A percentile compares a stretch with the other conserved stretches of the same genome.
Conservation (phyloP, 164 flowering plant species). For the Sextonia rubra region DNA sequence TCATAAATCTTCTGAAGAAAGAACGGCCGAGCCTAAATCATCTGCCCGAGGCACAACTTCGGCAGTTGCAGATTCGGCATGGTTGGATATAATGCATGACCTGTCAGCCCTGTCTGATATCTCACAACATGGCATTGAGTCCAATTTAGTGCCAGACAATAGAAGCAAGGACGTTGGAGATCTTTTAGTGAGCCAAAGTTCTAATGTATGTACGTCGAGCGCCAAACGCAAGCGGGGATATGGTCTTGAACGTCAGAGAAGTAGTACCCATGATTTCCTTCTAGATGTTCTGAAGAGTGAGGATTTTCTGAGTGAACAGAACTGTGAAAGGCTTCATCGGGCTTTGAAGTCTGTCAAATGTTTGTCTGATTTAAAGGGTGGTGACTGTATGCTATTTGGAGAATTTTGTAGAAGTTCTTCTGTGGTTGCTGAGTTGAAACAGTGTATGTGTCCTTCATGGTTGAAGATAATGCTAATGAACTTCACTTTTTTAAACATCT, state of each 20-base stretch:
- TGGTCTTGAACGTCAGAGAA: conserved; percentile 7
- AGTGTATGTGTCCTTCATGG: conserved; percentile 76
- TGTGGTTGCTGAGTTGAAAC: conserved; percentile 14
- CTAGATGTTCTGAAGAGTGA: conserved; percentile 22
- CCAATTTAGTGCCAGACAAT: not conserved
- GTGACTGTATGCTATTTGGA: conserved; percentile 11
- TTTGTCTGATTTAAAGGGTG: conserved; percentile 27
- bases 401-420: conserved; percentile 18
- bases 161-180: conserved; percentile 8
- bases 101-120: conserved; percentile 32
- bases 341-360: conserved; percentile 49
- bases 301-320: conserved; percentile 27
- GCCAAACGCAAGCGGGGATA: conserved; percentile 26
- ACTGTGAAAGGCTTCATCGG: conserved; percentile 26
- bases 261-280: conserved; percentile 25
- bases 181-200: conserved; percentile 1
- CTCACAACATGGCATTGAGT: conserved; percentile 8
- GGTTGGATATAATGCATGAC: conserved; percentile 68
- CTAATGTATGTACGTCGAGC: conserved; percentile 4
- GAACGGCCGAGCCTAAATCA: conserved; percentile 1
- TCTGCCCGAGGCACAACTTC: conserved; percentile 16
- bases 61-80: conserved; percentile 50
- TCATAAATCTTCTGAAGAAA: conserved; percentile 10
- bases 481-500: conserved; percentile 63
- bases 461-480: conserved; percentile 53